These are phyloP conservation scores for Capronia coronata DNA, from an alignment of 2,329 filamentous ascomycete species.

Conservation along the genomic window DNA sequence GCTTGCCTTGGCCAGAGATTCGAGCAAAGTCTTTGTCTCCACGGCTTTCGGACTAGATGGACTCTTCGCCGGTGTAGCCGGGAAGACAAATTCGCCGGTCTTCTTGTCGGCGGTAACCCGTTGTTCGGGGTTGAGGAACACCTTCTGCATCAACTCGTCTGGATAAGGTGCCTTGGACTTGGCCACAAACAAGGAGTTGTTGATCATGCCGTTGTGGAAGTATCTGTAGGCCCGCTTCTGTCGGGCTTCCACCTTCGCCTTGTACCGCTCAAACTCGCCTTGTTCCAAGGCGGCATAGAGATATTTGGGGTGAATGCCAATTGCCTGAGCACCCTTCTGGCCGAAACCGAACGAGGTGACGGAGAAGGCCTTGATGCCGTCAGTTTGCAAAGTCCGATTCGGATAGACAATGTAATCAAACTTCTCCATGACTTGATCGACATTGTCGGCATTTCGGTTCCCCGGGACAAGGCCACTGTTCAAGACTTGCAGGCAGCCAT, in stretches of 20 bases:
- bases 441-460: constrained; percentile 96
- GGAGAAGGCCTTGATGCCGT: constrained; percentile 96
- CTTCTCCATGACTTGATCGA: constrained; percentile 92
- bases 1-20: constrained; percentile 65
- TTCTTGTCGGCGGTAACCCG: constrained; percentile 84
- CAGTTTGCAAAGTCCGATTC: constrained; percentile 89
- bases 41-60: constrained; percentile 51
- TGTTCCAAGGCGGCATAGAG: constrained; percentile 90
- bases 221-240: constrained; percentile 99
- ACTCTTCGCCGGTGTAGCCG: constrained; percentile 62
- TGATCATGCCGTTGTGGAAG: constrained; percentile 97
- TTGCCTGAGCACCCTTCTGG: constrained; percentile 95
- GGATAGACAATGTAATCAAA: constrained; percentile 98
- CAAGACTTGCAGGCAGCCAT: constrained; percentile 91
- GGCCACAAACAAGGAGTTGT: constrained; percentile 94
- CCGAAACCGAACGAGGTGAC: constrained; percentile 99
- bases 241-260: constrained; percentile 77
- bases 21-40: constrained; percentile 67
- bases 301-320: constrained; percentile 95
- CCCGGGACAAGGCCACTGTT: constrained; percentile 91
- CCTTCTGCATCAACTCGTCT: constrained; percentile 74
- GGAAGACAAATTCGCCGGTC: constrained; percentile 68
- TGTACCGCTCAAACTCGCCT: constrained; percentile 73
- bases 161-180: constrained; percentile 88
- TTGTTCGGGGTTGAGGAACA: constrained; percentile 90